These are phyloP conservation scores for Zygosaccharomyces gambellarensis DNA, from an alignment of 805 yeast species.

Conservation along the genomic window DNA sequence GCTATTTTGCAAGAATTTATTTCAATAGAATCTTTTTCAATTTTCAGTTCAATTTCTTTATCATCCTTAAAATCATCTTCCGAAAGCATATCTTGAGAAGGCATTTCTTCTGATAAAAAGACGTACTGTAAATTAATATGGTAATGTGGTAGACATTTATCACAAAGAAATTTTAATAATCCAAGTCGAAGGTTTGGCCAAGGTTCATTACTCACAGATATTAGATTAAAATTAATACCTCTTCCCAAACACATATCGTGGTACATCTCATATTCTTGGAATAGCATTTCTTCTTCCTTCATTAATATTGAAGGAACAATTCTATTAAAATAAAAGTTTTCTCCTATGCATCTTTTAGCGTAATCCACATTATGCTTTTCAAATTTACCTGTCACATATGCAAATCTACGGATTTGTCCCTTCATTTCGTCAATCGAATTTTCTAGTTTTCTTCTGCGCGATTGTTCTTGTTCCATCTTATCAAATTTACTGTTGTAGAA, in stretches of 20 bases:
- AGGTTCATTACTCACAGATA: conserved; percentile 20
- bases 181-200: conserved; percentile 16
- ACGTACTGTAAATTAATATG: conserved; percentile 25
- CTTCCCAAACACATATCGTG: conserved; percentile 27
- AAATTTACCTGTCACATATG: conserved; percentile 15
- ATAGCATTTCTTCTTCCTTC: conserved; percentile 20
- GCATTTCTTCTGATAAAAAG: conserved; percentile 25
- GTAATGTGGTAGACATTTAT: conserved; percentile 14
- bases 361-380: conserved; percentile 14
- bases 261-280: conserved; percentile 27
- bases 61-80: conserved; percentile 8
- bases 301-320: conserved; percentile 22
- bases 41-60: conserved; percentile 20
- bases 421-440: conserved; percentile 43
- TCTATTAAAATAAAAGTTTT: conserved; percentile 18
- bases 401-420: conserved; percentile 34
- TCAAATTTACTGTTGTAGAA: conserved; percentile 23
- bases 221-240: conserved; percentile 21
- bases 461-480: conserved; percentile 36
- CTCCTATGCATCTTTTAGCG: conserved; percentile 8
- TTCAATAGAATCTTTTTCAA: conserved; percentile 24
- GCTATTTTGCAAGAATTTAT: conserved; percentile 17
- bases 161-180: conserved; percentile 17
- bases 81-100: conserved; percentile 23
- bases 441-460: conserved; percentile 42